Evolutionary conservation across 768 basidiomycete genomes (phyloP), one percentile per base, ranked within the genome.

Genomic region (Suillus occidentalis): DNA sequence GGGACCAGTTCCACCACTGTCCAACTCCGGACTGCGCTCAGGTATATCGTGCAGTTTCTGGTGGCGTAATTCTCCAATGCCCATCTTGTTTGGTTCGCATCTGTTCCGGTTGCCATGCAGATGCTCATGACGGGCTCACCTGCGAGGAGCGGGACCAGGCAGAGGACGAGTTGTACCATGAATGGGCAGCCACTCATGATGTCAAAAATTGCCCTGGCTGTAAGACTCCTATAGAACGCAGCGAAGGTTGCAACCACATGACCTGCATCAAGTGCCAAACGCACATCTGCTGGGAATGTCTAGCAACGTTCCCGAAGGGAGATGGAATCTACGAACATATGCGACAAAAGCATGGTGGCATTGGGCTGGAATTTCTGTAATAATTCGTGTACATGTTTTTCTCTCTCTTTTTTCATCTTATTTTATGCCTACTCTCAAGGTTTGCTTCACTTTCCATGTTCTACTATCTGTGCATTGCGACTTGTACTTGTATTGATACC

Each of bases 241-340:
- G 77, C 36, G 89, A 87, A 66, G 92, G 92, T 0, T 94, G 92
- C 75, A 90, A 94, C 76, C 92, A 94, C 73, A 87, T 94, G 82
- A 87, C 85, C n/a, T 94, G 92, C 74, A 81, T 80, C 0, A 82
- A 83, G 39, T 94, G 92, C 73, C 83, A 85, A 68, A 87, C 89
- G 0, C 92, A 94, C 72, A 88, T 88, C 1, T 94, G 92, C 65
- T 94, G 92, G 92, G 85, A 86, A 28, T 94, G 92, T 73, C 69
- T 90, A 73, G 75, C 82, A 74, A 91, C 88, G 49, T 94, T 92
- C 75, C 83, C 84, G 0, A 79, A 80, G 42, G 87, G 89, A 2
- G 78, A 86, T 16, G 89, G 87, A 12, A 89, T 93, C n/a, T 94
- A 94, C 68, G 83, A 82, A 0, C 92, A 94, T 72, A 94, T 94